Evolutionary conservation across 2,329 filamentous ascomycete genomes (phyloP).

Genomic region (Fusarium sambucinum): DNA sequence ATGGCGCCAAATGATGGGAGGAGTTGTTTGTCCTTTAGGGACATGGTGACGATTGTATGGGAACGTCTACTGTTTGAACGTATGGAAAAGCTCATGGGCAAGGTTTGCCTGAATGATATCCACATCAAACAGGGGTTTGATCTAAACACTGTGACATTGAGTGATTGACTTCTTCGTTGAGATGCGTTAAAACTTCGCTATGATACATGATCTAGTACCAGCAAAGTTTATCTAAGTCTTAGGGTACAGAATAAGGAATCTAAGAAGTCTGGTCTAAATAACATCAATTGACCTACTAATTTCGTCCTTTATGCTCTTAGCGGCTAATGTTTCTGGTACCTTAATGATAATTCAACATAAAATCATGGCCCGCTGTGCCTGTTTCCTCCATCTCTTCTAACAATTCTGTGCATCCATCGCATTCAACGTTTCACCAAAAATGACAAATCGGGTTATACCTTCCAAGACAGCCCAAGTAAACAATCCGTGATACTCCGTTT

Average conservation of each 20-base stretch:
- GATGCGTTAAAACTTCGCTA: conserved; percentile 26
- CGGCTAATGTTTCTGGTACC: too few relatives aligned
- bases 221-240: too few relatives aligned
- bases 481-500: conserved; percentile 40
- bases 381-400: conserved; percentile 9
- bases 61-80: conserved; percentile 6
- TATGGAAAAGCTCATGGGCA: conserved; percentile 15
- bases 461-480: conserved; percentile 35
- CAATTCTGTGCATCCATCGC: conserved; percentile 2
- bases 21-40: conserved; percentile 19
- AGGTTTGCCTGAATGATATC: conserved; percentile 28
- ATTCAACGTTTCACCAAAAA: conserved; percentile 6
- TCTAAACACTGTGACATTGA: background rate
- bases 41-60: conserved; percentile 24
- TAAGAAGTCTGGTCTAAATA: too few relatives aligned
- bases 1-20: conserved; percentile 26
- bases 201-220: conserved; percentile 14
- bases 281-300: too few relatives aligned
- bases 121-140: too few relatives aligned
- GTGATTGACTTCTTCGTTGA: conserved; percentile 21
- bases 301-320: too few relatives aligned
- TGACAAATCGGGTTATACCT: conserved; percentile 5
- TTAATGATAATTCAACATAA: background rate
- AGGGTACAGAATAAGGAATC: too few relatives aligned
- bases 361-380: background rate